Base-by-base conservation (phyloP, 495 filamentous ascomycete species). In the Neurospora cerealis region DNA sequence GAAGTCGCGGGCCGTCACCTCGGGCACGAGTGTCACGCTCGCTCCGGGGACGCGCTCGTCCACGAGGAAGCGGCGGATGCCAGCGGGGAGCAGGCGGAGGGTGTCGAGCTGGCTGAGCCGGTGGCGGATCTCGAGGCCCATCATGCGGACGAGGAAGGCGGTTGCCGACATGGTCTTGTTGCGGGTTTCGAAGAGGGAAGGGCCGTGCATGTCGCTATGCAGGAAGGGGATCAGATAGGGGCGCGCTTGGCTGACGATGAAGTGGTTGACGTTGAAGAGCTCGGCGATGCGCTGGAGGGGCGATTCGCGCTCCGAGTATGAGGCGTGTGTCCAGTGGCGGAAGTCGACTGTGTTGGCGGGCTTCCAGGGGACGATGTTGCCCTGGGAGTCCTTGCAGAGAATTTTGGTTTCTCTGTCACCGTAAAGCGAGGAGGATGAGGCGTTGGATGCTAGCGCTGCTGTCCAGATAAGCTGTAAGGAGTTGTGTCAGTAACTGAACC, bases 221-320 rank as follows among this genome's bases (percentile, higher is more conserved):
- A 97, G 84, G 78, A 97, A 97, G 3, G 95, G 95, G n/a, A 91
- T 89, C 21, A 95, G 82, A 79, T 93, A 94, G 0, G 92, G 92
- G 5, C 92, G 87, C 0, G 92, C 91, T 81, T 94, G 92, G 73
- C 88, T 91, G 74, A 95, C 89, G 74, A 95, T 89, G 84, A 93
- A 95, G 84, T 95, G 92, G 81, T 94, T 95, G 75, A 97, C 91
- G 80, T 97, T 97, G 87, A 97, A 97, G 37, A 97, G 90, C 81
- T 97, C 92, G 8, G 93, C 91, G 71, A 97, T 92, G 62, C 95
- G 90, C 44, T 89, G 86, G 5, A 97, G 87, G 0, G 95, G 95
- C 2, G 92, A 92, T 78, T 95, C 91, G 62, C 89, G 89, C 73
- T 93, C 93, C 48, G 85, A 87, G 81, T 93, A 92, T 39, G 87